Evolutionary conservation across 1,284 basidiomycete species (phyloP).

Genomic region (Stereum hirsutum): DNA sequence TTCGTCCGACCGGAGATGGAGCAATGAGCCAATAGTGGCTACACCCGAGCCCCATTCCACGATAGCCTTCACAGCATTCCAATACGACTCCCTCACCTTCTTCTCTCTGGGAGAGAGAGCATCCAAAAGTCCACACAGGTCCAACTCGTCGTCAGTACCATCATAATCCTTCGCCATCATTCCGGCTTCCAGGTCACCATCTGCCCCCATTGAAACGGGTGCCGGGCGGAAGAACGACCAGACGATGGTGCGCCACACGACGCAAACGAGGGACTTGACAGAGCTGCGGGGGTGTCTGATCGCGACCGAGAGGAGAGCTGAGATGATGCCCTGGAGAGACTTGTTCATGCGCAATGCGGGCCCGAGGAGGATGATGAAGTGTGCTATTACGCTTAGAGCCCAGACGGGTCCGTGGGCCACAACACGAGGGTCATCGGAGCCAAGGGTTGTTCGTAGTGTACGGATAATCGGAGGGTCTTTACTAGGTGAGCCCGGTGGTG

Average conservation of each 20-base stretch:
- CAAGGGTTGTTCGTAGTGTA: conserved; percentile 53
- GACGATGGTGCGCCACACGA: conserved; percentile 52
- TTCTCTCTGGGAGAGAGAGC: conserved; percentile 17
- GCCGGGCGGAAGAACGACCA: conserved; percentile 58
- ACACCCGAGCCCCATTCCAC: conserved; percentile 56
- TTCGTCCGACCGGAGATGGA: conserved; percentile 28
- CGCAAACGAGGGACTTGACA: conserved; percentile 46
- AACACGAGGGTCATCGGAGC: conserved; percentile 39
- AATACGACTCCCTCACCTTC: conserved; percentile 30
- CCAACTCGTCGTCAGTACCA: conserved; percentile 11
- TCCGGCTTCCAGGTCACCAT: conserved; percentile 17
- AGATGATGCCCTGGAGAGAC: conserved; percentile 36
- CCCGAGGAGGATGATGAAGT: conserved; percentile 53
- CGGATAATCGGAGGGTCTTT: conserved; percentile 47
- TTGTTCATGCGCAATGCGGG: conserved; percentile 37
- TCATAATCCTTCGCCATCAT: too few species aligned
- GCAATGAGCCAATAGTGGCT: conserved; percentile 41
- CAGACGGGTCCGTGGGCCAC: conserved; percentile 67
- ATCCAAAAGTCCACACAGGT: conserved; percentile 21
- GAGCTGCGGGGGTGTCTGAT: conserved; percentile 52
- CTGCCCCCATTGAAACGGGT: conserved; percentile 23
- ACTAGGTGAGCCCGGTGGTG: conserved; percentile 12
- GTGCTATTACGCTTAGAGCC: conserved; percentile 55
- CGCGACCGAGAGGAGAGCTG: conserved; percentile 40
- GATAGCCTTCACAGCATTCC: conserved; percentile 40